Conservation (phyloP, 352 stramenopile genomes). For the Pythium monospermum region DNA sequence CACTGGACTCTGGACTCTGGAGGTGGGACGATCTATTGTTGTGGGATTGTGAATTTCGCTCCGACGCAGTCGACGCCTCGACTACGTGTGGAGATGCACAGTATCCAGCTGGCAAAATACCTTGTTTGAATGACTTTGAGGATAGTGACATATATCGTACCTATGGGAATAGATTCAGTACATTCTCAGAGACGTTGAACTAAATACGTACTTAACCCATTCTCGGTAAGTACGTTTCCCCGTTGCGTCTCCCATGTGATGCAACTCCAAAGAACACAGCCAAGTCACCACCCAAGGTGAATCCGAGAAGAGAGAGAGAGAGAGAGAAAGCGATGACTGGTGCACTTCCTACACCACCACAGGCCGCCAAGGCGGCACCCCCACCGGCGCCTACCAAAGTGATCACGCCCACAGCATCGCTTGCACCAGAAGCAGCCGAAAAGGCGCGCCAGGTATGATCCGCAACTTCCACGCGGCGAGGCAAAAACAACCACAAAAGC, state of each 20-base stretch:
- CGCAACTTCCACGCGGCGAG: no score
- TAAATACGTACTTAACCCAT: conserved; percentile 6
- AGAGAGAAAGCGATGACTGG: conserved; percentile 4
- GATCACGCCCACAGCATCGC: conserved; percentile 18
- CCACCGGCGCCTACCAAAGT: conserved; percentile 10
- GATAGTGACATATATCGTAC: no score
- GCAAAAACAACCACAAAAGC: no score
- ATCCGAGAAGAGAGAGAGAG: background rate
- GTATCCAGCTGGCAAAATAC: no score
- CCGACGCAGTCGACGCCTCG: no score
- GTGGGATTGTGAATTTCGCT: no score
- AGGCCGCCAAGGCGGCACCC: conserved; percentile 1
- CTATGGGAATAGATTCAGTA: no score
- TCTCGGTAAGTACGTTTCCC: background rate
- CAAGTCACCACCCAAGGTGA: background rate
- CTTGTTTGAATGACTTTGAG: no score
- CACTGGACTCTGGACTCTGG: no score
- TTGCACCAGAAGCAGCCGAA: conserved; percentile 28
- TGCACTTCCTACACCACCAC: background rate
- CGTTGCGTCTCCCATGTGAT: background rate
- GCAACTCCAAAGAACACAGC: background rate
- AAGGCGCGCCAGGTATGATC: conserved; percentile 43
- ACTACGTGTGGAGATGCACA: no score
- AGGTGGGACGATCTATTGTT: no score
- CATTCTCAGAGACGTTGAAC: background rate